Conservation (phyloP, 176 grass and related monocot genomes). For the Pharus latifolius region DNA sequence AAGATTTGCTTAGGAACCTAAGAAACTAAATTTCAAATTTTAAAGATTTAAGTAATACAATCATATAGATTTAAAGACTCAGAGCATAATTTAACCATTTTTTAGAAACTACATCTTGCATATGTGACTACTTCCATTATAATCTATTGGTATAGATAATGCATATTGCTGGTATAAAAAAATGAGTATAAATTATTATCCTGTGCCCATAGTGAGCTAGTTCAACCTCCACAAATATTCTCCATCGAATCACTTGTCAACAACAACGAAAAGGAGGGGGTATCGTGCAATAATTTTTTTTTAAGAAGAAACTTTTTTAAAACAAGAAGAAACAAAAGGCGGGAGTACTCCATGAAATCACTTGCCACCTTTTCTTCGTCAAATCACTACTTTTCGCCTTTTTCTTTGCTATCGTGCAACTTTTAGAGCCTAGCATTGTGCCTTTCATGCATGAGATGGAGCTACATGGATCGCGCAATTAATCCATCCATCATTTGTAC, state of each 20-base stretch:
- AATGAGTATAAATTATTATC: background rate
- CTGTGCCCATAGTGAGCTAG: background rate
- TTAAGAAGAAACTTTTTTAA: background rate
- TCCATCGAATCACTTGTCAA: background rate
- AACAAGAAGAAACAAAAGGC: background rate
- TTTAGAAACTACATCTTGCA: too few relatives aligned
- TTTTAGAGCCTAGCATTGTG: background rate
- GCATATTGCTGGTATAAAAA: too few relatives aligned
- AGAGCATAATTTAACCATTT: too few relatives aligned
- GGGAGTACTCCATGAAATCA: background rate
- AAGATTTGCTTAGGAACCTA: too few relatives aligned
- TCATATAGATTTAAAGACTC: too few relatives aligned
- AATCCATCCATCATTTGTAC: slow-evolving; percentile 13
- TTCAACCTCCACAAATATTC: background rate
- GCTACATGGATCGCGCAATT: slow-evolving; percentile 5
- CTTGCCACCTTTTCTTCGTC: too few relatives aligned
- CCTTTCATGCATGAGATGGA: background rate
- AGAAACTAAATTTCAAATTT: too few relatives aligned
- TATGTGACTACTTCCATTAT: too few relatives aligned
- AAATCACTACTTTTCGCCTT: background rate
- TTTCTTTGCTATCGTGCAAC: background rate
- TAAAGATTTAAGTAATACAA: too few relatives aligned
- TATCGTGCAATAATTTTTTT: background rate
- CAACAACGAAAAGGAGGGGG: background rate
- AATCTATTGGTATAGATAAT: too few relatives aligned